Evolutionary conservation across 2,329 filamentous ascomycete species (phyloP), one percentile per base, ranked within the genome.

Genomic region (Scedosporium dehoogii): DNA sequence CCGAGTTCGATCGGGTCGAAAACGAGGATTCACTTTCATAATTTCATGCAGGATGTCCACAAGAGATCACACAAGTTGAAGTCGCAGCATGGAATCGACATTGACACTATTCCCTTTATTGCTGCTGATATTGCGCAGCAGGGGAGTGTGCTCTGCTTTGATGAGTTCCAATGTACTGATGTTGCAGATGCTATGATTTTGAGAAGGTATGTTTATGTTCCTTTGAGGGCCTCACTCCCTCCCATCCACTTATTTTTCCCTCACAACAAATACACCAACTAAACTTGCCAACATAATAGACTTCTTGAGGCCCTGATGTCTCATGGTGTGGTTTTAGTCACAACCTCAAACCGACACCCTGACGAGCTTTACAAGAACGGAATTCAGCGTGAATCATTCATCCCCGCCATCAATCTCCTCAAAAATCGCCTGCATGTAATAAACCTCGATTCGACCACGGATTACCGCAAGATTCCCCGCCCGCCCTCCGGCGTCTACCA

Each of bases 11-110:
- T 97, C 66, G 83, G 81, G 63, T 85, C 86, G 38, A 97, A 96
- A 78, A 96, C 88, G 57, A 84, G 94, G 58, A 97, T 99, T 70
- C 94, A 99, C 78, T 99, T 99, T 76, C 92, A 97, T 79, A 96
- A 96, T 74, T 99, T 99, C 79, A 99, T 99, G 94, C 94, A 97
- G 74, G 90, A 96, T 73, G 89, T 97, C 58, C 94, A 99, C 77
- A 91, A 88, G 73, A 84, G 93, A 64, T 78, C 97, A 69, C 94
- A 97, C 78, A 86, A 85, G 71, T 87, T 96, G 76, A 97, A 96
- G 78, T 88, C 94, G 83, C 78, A 87, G 69, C 85, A 96, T 73
- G 94, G 94, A 33, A 92, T 87, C 71, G 92, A 97, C 68, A 83
- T 96, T 46, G 94, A 99, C 73, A 91, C 86, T 0, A 84, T 97